Percentiles rank a stretch among this genome's conserved stretches.
These are phyloP conservation scores for Simmondsia chinensis DNA, from an alignment of 148 eudicot species.

Conservation along the genomic window DNA sequence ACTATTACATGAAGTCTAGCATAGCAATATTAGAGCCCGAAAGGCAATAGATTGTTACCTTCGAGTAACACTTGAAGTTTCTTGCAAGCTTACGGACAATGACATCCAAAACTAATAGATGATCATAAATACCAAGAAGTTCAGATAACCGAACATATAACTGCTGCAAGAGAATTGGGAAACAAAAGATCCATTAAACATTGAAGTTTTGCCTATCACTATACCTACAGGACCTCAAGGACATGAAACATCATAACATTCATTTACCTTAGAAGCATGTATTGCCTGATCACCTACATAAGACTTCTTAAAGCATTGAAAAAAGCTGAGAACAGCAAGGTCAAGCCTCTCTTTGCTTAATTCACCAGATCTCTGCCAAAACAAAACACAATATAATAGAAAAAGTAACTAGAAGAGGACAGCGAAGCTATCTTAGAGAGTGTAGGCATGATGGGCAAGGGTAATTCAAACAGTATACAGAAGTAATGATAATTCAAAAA, in stretches of 20 bases:
- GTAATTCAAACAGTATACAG: no score
- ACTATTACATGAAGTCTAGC: neutral
- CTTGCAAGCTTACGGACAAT: conserved; percentile 74
- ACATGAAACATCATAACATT: neutral
- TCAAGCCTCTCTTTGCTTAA: conserved; percentile 86
- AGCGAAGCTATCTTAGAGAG: neutral
- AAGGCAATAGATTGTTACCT: conserved; percentile 30
- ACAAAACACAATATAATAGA: neutral
- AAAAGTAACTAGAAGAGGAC: neutral
- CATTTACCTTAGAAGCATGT: conserved; percentile 73
- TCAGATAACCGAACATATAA: conserved; percentile 81
- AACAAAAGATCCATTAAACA: neutral
- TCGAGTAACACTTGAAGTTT: conserved; percentile 73
- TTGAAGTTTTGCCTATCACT: neutral
- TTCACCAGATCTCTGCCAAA: conserved; percentile 72
- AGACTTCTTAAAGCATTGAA: conserved; percentile 60
- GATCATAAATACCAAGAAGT: conserved; percentile 86
- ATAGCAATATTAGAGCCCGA: neutral
- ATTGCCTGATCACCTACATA: conserved; percentile 80
- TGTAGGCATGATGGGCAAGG: no score
- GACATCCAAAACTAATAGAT: conserved; percentile 64
- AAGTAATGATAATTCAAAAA: no score
- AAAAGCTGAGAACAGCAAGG: conserved; percentile 73
- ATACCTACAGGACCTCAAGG: neutral
- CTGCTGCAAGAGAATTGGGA: conserved; percentile 53